Evolutionary conservation across 352 stramenopile genomes (phyloP).

Genomic region (Pythium phragmitis): DNA sequence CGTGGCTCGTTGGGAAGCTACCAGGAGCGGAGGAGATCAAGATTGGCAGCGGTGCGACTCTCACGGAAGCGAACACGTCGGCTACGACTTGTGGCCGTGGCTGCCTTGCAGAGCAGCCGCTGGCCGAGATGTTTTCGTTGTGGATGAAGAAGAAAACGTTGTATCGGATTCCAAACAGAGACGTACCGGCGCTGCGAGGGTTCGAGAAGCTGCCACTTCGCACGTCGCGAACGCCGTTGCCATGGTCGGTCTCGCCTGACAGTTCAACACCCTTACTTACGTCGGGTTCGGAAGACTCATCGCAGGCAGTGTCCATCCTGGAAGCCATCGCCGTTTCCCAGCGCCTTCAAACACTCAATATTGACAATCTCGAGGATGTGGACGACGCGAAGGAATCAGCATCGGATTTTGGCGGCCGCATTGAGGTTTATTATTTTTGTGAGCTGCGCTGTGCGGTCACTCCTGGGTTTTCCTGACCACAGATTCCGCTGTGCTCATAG

Average conservation of each 20-base stretch:
- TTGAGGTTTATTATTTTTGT: conserved; percentile 13
- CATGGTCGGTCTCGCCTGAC: conserved; percentile 28
- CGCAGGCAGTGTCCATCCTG: conserved; percentile 15
- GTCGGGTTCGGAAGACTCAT: neutral
- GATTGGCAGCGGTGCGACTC: neutral
- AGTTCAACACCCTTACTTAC: conserved; percentile 3
- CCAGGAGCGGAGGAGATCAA: conserved; percentile 23
- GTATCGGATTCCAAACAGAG: conserved; percentile 38
- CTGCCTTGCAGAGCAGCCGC: conserved; percentile 13
- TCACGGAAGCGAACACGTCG: neutral
- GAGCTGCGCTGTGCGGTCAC: neutral
- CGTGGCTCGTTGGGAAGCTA: conserved; percentile 80
- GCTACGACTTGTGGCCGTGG: neutral
- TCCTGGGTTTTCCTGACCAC: neutral
- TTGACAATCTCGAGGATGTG: conserved; percentile 13
- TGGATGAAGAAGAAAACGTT: conserved; percentile 61
- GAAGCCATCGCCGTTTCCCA: conserved; percentile 22
- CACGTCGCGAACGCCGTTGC: conserved; percentile 38
- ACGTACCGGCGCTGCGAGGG: conserved; percentile 38
- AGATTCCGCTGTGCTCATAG: neutral
- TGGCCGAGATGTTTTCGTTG: conserved; percentile 34
- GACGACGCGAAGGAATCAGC: conserved; percentile 7
- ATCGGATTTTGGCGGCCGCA: conserved; percentile 19
- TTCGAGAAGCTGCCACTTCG: conserved; percentile 49
- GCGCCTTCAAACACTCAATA: conserved; percentile 3